These are phyloP conservation scores for Lepidium aucheri DNA, from an alignment of 345 rosid species.

Conservation along the genomic window DNA sequence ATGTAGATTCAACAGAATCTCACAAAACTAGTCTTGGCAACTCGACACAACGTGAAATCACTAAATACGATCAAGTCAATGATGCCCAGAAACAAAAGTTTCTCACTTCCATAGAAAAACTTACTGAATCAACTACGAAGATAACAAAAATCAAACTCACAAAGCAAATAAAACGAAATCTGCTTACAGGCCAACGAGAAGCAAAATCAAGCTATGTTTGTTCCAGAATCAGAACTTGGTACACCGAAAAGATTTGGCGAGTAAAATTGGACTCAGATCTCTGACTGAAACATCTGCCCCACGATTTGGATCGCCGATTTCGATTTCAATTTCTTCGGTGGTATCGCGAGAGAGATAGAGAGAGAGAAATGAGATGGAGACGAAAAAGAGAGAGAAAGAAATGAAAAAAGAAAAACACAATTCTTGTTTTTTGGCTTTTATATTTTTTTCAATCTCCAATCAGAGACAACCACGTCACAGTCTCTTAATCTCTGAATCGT, in stretches of 20 bases:
- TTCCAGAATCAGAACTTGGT: constrained; percentile 5
- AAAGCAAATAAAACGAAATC: neutral
- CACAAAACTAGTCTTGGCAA: neutral
- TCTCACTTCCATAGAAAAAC: neutral
- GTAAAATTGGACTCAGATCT: constrained; percentile 11
- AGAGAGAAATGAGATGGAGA: too few relatives aligned
- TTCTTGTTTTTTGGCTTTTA: too few relatives aligned
- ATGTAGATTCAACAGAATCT: neutral
- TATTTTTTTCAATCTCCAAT: too few relatives aligned
- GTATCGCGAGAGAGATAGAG: too few relatives aligned
- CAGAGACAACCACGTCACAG: too few relatives aligned
- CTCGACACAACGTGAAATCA: neutral
- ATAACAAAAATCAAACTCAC: neutral
- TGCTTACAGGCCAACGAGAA: neutral
- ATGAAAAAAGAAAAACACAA: too few relatives aligned
- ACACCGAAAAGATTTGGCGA: neutral
- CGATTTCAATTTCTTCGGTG: too few relatives aligned
- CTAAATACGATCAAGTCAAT: neutral
- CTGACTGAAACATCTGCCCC: too few relatives aligned
- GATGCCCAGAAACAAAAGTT: neutral
- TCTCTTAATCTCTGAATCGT: too few relatives aligned
- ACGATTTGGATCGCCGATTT: too few relatives aligned
- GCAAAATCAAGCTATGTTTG: neutral
- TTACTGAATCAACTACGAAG: neutral
- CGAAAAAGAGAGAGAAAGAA: too few relatives aligned